Percentiles rank a stretch among this genome's conserved stretches.
These are phyloP conservation scores for Huntiella moniliformis DNA, from an alignment of 2,329 filamentous ascomycete species.

Conservation along the genomic window DNA sequence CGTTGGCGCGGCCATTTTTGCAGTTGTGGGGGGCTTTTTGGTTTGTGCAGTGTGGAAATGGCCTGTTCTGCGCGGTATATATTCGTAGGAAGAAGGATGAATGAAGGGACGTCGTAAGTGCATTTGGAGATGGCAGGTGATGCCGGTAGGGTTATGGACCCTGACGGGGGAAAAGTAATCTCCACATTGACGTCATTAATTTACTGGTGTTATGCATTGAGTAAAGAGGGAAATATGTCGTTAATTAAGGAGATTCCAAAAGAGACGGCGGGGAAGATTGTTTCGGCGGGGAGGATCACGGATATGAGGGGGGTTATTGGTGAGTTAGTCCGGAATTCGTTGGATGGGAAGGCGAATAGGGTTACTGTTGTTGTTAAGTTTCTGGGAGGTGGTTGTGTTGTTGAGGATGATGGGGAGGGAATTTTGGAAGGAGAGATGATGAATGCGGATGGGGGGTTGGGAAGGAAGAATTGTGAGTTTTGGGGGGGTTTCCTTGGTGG, in stretches of 20 bases:
- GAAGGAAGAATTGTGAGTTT: conserved; percentile 48
- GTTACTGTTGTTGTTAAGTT: conserved; percentile 59
- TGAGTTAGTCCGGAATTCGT: conserved; percentile 61
- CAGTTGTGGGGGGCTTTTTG: no score
- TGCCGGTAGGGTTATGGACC: no score
- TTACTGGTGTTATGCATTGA: no score
- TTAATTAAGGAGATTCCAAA: no score
- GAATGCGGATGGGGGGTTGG: conserved; percentile 50
- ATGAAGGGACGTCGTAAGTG: not conserved
- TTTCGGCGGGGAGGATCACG: no score
- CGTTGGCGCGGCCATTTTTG: no score
- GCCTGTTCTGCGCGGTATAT: no score
- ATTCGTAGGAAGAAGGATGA: not conserved
- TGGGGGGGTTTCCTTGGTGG: not conserved
- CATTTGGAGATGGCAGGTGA: not conserved
- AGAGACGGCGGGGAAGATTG: no score
- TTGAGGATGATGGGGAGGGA: conserved; percentile 73
- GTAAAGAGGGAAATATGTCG: no score
- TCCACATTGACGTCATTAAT: no score
- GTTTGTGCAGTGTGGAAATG: no score
- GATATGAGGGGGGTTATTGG: conserved; percentile 40
- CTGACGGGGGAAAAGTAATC: no score
- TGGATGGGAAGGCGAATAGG: conserved; percentile 58
- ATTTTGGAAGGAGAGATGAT: conserved; percentile 57
- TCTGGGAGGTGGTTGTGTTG: conserved; percentile 50